phyloP scores from a whole-genome alignment of 2,329 filamentous ascomycete genomes.

The Botrytis sinoallii region DNA sequence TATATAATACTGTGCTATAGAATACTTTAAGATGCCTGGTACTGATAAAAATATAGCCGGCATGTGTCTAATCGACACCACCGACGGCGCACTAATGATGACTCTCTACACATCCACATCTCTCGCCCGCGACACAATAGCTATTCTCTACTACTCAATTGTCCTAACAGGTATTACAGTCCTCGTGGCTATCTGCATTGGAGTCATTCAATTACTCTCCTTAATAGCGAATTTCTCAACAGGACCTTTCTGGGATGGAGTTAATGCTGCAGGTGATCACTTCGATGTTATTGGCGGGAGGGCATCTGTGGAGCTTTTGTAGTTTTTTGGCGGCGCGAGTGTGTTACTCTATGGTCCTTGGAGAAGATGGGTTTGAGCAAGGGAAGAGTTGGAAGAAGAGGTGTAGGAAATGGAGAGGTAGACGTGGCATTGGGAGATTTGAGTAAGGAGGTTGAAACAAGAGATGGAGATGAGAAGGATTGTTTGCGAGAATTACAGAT shows the following conservation, averaged over 20 bases:
- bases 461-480: not conserved
- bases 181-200: conserved; percentile 59
- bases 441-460: not conserved
- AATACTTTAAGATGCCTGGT: too few species aligned
- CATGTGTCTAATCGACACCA: conserved; percentile 93
- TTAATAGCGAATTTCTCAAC: conserved; percentile 71
- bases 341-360: conserved; percentile 78
- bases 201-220: conserved; percentile 77
- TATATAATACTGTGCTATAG: too few species aligned
- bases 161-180: conserved; percentile 39
- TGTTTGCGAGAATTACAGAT: not conserved
- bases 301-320: conserved; percentile 83
- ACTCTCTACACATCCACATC: conserved; percentile 79
- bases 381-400: not conserved
- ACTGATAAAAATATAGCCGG: conserved; percentile 53
- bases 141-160: conserved; percentile 84
- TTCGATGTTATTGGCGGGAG: conserved; percentile 85
- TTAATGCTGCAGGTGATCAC: conserved; percentile 70
- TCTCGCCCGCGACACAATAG: conserved; percentile 77
- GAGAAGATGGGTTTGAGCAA: conserved; percentile 58
- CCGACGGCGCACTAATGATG: conserved; percentile 94
- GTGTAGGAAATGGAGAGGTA: not conserved
- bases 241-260: conserved; percentile 87
- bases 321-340: conserved; percentile 60
- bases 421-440: not conserved